Evolutionary conservation across 1,284 basidiomycete species (phyloP), one percentile per base, ranked within the genome.

Genomic region (Pholiota adiposa): DNA sequence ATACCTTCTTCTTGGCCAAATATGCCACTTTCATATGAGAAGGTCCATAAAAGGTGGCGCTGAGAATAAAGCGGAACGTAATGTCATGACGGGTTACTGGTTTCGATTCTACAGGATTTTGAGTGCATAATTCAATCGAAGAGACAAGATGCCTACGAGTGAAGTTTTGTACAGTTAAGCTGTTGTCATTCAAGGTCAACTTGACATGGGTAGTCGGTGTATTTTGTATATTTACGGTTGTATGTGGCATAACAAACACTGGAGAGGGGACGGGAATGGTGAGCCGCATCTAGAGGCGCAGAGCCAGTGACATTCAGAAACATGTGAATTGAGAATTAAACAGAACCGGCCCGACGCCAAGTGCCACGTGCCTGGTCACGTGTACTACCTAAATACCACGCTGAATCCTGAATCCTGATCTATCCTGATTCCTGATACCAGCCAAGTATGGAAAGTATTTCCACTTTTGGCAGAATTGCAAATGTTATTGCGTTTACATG

Each of bases 41-140:
- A 3, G 67, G 63, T 8, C 75, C 70, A 34, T 70, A 71, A 38
- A 80, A 68, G 38, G 72, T 76, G 1, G 83, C 83, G 63, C 78
- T 79, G 18, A 91, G 68, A 51, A 91, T 78, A 63, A 86, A 77
- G 38, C 76, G 75, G 53, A 83, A 67, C 1, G 64, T 63, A 25
- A 71, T 61, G 19, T 66, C 61, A 63, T 62, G 54, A 58, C 63
- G 62, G 40, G 52, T 46, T 59, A 50, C 36, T 31, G 61, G 40
- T 49, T 60, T 53, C 16, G 56, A 58, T 19, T 49, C 62, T 60
- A 36, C 5, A 44, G 16, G 54, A n/a, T 23, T 23, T 29, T 23
- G 53, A 44, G 25, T 6, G n/a, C 27, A 38, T 46, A 23, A 33
- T 7, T 12, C 27, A 19, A 36, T n/a, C 14, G 27, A 46, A 51